phyloP scores from a whole-genome alignment of 2,329 filamentous ascomycete genomes.

The Cryphonectria japonica region DNA sequence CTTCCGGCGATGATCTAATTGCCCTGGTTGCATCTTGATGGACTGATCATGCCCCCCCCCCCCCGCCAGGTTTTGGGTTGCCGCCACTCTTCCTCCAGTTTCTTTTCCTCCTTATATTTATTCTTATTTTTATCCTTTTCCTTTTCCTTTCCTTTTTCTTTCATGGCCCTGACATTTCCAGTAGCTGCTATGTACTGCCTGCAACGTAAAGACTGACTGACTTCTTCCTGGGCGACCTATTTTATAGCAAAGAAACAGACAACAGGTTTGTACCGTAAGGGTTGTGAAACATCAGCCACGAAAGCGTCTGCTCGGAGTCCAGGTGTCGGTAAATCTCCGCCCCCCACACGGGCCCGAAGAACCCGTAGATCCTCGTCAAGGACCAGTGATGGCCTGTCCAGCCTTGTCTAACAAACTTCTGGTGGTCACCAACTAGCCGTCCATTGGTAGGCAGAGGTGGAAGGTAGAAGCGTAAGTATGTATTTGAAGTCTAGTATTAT shows the following conservation, averaged over 20 bases:
- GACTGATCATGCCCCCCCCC: background rate
- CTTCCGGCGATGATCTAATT: conserved; percentile 6
- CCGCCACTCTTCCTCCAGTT: no score
- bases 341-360: background rate
- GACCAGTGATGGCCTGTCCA: background rate
- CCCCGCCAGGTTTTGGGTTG: no score
- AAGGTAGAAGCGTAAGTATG: background rate
- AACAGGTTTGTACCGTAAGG: background rate
- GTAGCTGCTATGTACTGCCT: background rate
- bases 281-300: conserved; percentile 7
- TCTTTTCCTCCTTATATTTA: no score
- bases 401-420: background rate
- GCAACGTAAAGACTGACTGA: conserved; percentile 12
- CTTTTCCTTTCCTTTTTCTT: background rate
- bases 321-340: background rate
- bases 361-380: background rate
- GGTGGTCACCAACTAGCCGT: background rate
- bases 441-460: background rate
- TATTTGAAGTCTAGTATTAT: background rate
- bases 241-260: no score
- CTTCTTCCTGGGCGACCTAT: no score
- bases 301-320: background rate
- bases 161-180: background rate
- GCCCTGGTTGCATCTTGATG: conserved; percentile 13
- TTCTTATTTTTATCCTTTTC: no score